Evolutionary conservation across 352 stramenopile genomes (phyloP).

Genomic region (Phytophthora syringae): DNA sequence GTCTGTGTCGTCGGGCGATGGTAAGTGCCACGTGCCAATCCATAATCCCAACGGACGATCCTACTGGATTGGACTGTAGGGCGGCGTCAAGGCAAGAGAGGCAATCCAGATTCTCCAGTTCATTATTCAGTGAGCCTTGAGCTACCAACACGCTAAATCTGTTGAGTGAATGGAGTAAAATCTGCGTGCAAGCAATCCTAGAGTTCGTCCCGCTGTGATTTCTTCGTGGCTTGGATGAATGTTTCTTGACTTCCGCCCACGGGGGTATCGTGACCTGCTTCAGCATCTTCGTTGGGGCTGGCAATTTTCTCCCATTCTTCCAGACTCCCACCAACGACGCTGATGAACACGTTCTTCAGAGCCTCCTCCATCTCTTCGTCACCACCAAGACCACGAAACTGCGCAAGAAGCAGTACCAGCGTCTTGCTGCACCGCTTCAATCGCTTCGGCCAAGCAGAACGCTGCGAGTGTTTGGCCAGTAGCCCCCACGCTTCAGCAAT

Average conservation of each 20-base stretch:
- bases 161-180: constrained; percentile 9
- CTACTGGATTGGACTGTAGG: constrained; percentile 95
- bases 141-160: constrained; percentile 17
- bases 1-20: constrained; percentile 72
- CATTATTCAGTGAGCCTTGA: constrained; percentile 4
- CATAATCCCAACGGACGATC: constrained; percentile 97
- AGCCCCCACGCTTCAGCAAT: constrained; percentile 63
- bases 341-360: constrained; percentile 54
- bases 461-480: constrained; percentile 40
- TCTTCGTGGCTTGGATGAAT: constrained; percentile 13
- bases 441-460: constrained; percentile 54
- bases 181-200: constrained; percentile 13
- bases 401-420: constrained; percentile 13
- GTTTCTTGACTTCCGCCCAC: not conserved
- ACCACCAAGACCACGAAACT: constrained; percentile 24
- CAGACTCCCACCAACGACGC: constrained; percentile 40
- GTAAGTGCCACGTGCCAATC: constrained; percentile 72
- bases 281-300: not conserved
- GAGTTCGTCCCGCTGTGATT: constrained; percentile 33
- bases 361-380: constrained; percentile 38
- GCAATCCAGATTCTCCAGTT: constrained; percentile 11
- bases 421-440: constrained; percentile 47
- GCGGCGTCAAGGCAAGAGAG: constrained; percentile 1
- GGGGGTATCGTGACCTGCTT: not conserved
- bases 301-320: constrained; percentile 45